Evolutionary conservation across 176 grass and related monocot genomes (phyloP).

Genomic region (Poa pratensis): DNA sequence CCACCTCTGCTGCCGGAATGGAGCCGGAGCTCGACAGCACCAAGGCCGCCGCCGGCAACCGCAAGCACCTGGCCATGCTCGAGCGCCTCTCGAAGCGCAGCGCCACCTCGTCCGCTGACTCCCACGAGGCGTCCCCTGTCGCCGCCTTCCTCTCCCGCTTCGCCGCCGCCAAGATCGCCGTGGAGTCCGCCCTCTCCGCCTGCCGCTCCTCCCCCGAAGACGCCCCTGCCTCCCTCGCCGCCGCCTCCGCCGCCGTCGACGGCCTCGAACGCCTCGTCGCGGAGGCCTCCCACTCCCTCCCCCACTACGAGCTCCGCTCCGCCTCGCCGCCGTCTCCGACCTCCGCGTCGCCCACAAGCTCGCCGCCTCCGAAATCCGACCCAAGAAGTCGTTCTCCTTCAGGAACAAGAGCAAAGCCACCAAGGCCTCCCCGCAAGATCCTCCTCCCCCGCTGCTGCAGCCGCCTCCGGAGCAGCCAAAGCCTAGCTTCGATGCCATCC

Average conservation of each 20-base stretch:
- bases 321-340: slow-evolving; percentile 49
- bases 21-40: slow-evolving; percentile 26
- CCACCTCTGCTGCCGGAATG: slow-evolving; percentile 2
- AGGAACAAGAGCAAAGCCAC: slow-evolving; percentile 64
- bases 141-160: slow-evolving; percentile 29
- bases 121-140: slow-evolving; percentile 9
- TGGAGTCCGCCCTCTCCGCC: slow-evolving; percentile 46
- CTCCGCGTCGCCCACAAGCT: slow-evolving; percentile 64
- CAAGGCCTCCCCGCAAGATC: slow-evolving; percentile 53
- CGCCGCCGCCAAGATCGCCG: slow-evolving; percentile 6
- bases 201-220: slow-evolving; percentile 41
- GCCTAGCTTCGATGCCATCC: slow-evolving; percentile 26
- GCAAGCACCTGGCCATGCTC: slow-evolving; percentile 81
- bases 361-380: slow-evolving; percentile 50
- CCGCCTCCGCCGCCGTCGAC: slow-evolving; percentile 53
- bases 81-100: slow-evolving; percentile 76
- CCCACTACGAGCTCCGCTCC: slow-evolving; percentile 18
- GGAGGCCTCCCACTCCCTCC: slow-evolving; percentile 24
- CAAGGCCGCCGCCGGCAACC: slow-evolving; percentile 45
- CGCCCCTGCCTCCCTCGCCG: slow-evolving; percentile 15
- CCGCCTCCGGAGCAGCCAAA: slow-evolving; percentile 27
- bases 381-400: slow-evolving; percentile 91
- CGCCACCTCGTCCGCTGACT: slow-evolving; percentile 9
- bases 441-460: slow-evolving; percentile 1
- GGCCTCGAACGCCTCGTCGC: slow-evolving; percentile 51